Conservation (phyloP, 2,329 filamentous ascomycete genomes). For the Huntiella bhutanensis region DNA sequence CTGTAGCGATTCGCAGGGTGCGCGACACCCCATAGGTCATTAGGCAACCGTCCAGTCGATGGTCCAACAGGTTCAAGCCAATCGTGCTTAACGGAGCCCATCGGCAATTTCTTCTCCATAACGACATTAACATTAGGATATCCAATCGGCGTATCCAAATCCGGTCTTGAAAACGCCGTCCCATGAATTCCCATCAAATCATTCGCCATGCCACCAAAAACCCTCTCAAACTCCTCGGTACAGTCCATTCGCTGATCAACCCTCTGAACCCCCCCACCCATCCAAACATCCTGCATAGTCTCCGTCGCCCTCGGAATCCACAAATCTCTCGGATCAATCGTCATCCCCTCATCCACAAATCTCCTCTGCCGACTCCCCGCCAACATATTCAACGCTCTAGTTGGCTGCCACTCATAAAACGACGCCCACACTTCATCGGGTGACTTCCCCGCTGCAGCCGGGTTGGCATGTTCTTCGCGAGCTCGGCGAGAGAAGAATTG, state of each 20-base stretch:
- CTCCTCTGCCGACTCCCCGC: not conserved
- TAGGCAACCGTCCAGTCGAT: no score
- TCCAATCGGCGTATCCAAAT: constrained; percentile 1
- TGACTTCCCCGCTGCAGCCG: not conserved
- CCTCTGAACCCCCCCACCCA: not conserved
- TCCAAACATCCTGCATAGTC: not conserved
- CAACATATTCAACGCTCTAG: not conserved
- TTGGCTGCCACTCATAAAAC: not conserved
- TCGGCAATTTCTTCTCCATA: no score
- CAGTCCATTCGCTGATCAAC: no score
- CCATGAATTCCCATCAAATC: constrained; percentile 5
- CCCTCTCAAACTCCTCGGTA: no score
- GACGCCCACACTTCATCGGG: not conserved
- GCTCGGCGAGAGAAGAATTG: not conserved
- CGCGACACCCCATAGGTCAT: no score
- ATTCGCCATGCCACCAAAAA: not conserved
- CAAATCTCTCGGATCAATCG: not conserved
- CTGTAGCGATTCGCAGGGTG: not conserved
- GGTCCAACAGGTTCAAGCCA: no score
- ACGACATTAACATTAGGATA: not conserved
- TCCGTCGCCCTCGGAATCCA: not conserved
- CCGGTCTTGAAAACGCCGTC: not conserved
- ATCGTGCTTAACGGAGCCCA: no score
- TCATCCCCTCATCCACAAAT: not conserved
- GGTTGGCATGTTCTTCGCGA: not conserved